Conservation (phyloP, 352 stramenopile genomes). For the Globisporangium okanoganense region DNA sequence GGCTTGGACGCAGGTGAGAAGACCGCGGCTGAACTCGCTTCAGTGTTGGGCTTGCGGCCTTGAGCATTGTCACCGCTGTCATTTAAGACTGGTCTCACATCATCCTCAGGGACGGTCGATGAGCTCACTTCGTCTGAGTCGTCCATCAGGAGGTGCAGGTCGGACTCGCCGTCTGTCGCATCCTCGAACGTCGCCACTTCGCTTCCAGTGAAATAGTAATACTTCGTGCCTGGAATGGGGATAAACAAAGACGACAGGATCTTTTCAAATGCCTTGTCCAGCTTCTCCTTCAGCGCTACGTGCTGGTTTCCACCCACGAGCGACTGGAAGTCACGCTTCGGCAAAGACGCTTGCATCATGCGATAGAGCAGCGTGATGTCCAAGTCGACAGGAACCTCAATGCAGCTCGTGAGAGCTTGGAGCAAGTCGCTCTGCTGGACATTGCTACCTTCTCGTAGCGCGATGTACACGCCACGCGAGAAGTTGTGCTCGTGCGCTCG, state of each 20-base stretch:
- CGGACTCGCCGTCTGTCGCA: conserved; percentile 42
- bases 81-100: background rate
- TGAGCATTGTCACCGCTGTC: background rate
- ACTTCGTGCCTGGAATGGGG: conserved; percentile 70
- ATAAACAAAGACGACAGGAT: conserved; percentile 62
- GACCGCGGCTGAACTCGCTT: background rate
- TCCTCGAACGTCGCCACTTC: conserved; percentile 60
- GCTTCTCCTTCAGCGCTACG: conserved; percentile 49
- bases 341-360: conserved; percentile 57
- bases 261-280: conserved; percentile 70
- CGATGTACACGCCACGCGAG: conserved; percentile 81
- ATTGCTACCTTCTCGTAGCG: conserved; percentile 61
- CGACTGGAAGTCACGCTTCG: conserved; percentile 19
- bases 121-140: conserved; percentile 42
- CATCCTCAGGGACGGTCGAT: conserved; percentile 18
- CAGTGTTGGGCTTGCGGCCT: background rate
- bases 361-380: conserved; percentile 86
- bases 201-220: conserved; percentile 79
- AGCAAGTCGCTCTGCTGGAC: conserved; percentile 85
- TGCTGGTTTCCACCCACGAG: conserved; percentile 37
- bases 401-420: conserved; percentile 81
- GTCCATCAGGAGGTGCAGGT: conserved; percentile 65
- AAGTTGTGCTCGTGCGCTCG: conserved; percentile 87
- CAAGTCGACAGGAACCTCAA: conserved; percentile 81
- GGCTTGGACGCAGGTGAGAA: conserved; percentile 16